Percentiles rank a stretch among this genome's conserved stretches.
phyloP scores from a whole-genome alignment of 768 basidiomycete genomes.

The Trametes coccinea region DNA sequence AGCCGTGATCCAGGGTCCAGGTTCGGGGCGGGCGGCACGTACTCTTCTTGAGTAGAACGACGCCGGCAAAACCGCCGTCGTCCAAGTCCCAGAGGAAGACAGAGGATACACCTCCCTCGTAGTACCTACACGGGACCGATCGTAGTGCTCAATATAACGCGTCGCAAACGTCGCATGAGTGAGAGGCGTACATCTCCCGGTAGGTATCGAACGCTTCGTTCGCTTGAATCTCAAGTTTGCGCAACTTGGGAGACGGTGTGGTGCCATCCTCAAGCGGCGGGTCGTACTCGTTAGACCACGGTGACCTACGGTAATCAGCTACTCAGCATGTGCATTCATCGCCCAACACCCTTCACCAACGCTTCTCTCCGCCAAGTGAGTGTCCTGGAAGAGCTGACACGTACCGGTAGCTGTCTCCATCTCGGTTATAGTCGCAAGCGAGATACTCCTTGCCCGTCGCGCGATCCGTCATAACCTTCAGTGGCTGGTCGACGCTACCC shows the following conservation, averaged over 20 bases:
- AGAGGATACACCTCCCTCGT: constrained; percentile 95
- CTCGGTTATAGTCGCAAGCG: constrained; percentile 90
- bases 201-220: constrained; percentile 98
- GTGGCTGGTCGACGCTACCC: constrained; percentile 92
- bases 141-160: not conserved
- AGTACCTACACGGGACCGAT: constrained; percentile 61
- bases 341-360: not conserved
- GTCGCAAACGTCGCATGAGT: not conserved
- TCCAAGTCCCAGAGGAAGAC: constrained; percentile 99
- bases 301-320: constrained; percentile 62
- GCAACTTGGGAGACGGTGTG: constrained; percentile 76
- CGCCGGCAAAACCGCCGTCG: constrained; percentile 95
- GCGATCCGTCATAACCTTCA: constrained; percentile 78
- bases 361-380: not conserved
- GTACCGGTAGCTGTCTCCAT: constrained; percentile 88
- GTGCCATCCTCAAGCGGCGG: constrained; percentile 90
- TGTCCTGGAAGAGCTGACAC: not conserved
- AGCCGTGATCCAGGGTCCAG: not conserved
- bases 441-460: constrained; percentile 87
- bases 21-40: not conserved
- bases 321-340: not conserved
- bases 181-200: constrained; percentile 74
- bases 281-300: constrained; percentile 97
- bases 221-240: constrained; percentile 88
- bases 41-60: constrained; percentile 96